Percentiles rank a stretch among this genome's conserved stretches.
Conservation (phyloP, 2,329 filamentous ascomycete species). For the Fusarium cicatricum region DNA sequence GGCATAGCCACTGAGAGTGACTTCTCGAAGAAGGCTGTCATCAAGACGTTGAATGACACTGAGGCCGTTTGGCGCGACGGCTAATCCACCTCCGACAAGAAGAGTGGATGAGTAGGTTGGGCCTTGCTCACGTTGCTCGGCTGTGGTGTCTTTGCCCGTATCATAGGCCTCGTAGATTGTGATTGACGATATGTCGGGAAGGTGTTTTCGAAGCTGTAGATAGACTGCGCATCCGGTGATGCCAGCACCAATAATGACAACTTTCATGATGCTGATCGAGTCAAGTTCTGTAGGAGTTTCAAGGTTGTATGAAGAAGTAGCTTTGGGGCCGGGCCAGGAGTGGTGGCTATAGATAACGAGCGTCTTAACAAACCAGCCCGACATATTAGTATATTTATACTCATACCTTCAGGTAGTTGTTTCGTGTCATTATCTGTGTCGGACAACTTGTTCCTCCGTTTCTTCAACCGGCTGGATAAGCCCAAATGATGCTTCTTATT, state of each 20-base stretch:
- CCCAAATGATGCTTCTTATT: not conserved
- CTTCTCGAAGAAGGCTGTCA: conserved; percentile 31
- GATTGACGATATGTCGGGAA: conserved; percentile 21
- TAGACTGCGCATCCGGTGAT: conserved; percentile 38
- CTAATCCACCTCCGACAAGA: conserved; percentile 38
- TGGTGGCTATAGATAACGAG: too few species aligned
- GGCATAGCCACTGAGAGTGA: conserved; percentile 36
- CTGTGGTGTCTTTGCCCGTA: conserved; percentile 25
- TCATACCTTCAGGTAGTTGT: too few species aligned
- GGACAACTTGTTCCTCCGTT: too few species aligned
- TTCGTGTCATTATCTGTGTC: too few species aligned
- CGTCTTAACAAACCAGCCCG: too few species aligned
- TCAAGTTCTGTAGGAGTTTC: too few species aligned
- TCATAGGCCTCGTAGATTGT: conserved; percentile 41
- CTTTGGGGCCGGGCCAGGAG: too few species aligned
- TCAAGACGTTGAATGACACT: conserved; percentile 37
- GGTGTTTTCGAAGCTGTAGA: conserved; percentile 36
- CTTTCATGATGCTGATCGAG: conserved; percentile 37
- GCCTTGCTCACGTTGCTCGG: conserved; percentile 25
- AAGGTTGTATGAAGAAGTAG: too few species aligned
- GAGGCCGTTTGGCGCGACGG: conserved; percentile 38
- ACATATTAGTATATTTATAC: too few species aligned
- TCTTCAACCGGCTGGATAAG: too few species aligned
- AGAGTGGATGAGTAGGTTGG: conserved; percentile 37
- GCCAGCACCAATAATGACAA: conserved; percentile 39